These are phyloP conservation scores for Chaetomium globosum DNA, from an alignment of 2,329 filamentous ascomycete genomes.

Conservation along the genomic window DNA sequence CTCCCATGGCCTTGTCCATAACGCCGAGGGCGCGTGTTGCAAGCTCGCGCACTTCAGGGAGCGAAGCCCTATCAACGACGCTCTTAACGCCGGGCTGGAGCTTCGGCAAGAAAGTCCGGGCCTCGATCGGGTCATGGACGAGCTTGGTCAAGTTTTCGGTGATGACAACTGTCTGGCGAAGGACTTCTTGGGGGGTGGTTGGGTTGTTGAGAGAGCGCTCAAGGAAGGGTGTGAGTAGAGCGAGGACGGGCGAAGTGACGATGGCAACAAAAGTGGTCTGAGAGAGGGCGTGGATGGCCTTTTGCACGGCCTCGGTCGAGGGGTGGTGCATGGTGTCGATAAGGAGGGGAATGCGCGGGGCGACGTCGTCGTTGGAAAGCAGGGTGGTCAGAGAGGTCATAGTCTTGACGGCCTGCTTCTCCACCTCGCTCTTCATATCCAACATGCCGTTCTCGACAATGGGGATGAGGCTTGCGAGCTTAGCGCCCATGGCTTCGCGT, in stretches of 20 bases:
- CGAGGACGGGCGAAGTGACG: constrained; percentile 92
- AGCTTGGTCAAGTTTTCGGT: constrained; percentile 98
- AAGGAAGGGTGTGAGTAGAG: constrained; percentile 88
- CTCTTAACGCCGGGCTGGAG: constrained; percentile 89
- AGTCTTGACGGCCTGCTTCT: constrained; percentile 86
- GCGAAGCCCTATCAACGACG: constrained; percentile 82
- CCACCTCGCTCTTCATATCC: constrained; percentile 85
- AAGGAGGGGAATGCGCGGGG: constrained; percentile 85
- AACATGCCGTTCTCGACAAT: constrained; percentile 93
- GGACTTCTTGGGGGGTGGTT: constrained; percentile 86
- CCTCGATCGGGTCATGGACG: constrained; percentile 92
- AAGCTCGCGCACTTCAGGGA: constrained; percentile 92
- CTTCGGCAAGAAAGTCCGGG: constrained; percentile 91
- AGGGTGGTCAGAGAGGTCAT: constrained; percentile 90
- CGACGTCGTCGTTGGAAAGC: constrained; percentile 95
- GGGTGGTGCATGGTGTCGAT: constrained; percentile 96
- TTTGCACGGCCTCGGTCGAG: constrained; percentile 82
- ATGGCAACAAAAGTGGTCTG: constrained; percentile 98
- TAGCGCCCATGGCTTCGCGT: constrained; percentile 85
- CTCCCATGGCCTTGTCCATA: constrained; percentile 90
- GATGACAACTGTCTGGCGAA: constrained; percentile 93
- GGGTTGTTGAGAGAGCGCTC: constrained; percentile 93
- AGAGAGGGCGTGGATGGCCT: constrained; percentile 93
- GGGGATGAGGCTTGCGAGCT: constrained; percentile 84
- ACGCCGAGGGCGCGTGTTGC: constrained; percentile 79